These are phyloP conservation scores for Gyromitra esculenta DNA, from an alignment of 2,329 filamentous ascomycete species.

Conservation along the genomic window DNA sequence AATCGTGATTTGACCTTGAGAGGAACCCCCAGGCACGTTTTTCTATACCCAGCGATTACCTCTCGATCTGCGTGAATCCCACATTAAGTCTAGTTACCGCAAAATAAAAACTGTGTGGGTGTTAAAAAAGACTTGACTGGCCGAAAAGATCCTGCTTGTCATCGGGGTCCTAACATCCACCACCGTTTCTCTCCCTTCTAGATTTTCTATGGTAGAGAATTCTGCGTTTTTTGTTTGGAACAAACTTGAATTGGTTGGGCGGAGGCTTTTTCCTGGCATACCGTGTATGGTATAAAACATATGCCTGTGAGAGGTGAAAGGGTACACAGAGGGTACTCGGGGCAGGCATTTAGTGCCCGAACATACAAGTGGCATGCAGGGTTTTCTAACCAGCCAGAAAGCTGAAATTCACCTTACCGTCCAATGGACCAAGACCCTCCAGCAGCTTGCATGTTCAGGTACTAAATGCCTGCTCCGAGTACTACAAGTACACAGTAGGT, in stretches of 20 bases:
- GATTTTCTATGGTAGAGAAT: background rate
- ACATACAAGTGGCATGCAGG: too few relatives aligned
- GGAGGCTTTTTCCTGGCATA: background rate
- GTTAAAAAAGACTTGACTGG: background rate
- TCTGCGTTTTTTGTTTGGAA: background rate
- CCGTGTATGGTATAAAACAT: background rate
- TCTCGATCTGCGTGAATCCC: conserved; percentile 8
- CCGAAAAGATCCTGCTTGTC: background rate
- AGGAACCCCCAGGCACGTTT: background rate
- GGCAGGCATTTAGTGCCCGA: too few relatives aligned
- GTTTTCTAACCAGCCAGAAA: background rate
- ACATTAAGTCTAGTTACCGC: background rate
- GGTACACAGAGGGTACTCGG: too few relatives aligned
- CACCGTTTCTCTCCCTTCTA: too few relatives aligned
- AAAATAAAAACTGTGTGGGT: background rate
- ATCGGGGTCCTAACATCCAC: background rate
- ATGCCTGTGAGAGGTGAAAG: background rate
- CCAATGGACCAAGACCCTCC: too few relatives aligned
- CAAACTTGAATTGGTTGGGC: background rate
- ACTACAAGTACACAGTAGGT: too few relatives aligned
- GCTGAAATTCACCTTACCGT: background rate
- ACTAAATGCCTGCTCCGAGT: too few relatives aligned
- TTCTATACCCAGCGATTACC: conserved; percentile 9
- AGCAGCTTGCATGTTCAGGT: too few relatives aligned
- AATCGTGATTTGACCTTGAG: background rate